Base-by-base conservation (phyloP, 331 rosid species). In the Malus hybrid region DNA sequence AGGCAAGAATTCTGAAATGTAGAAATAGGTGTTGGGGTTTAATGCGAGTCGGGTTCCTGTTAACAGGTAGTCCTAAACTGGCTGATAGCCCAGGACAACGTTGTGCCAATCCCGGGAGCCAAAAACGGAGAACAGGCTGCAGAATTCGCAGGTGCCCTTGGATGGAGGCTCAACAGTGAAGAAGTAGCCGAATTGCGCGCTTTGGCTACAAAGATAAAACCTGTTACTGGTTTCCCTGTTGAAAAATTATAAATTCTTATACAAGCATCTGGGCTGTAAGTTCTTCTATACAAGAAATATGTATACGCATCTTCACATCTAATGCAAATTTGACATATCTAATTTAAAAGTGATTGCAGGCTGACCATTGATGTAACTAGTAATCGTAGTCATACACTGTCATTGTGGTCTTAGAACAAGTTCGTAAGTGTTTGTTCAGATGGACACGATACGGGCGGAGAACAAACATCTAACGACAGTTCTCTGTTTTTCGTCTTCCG, bases 61-160 rank as follows among this genome's bases (percentile, higher is more conserved):
- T 42, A 18, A 65, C 80, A 93, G 98, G 97, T 93, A 27, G 90
- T 81, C 29, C 80, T 93, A 69, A 93, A 89, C 82, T 93, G 98
- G 98, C 65, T 90, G 54, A 85, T 86, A 76, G 89, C 91, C 28
- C 93, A 93, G 79, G 93, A 85, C 39, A 93, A 93, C 50, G 90
- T 93, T 11, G 88, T 93, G 83, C 98, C 97, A 22, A 90, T 93
- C 80, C 97, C 95, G 16, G 97, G 97, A 78, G 97, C 98, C 42
- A 93, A 93, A 87, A 89, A 86, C 55, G 84, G 85, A 56, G 87
- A 90, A 76, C 98, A 93, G 81, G 95, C 95, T 74, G 56, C 71
- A 66, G 95, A 93, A 82, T 90, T 93, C 56, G 82, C 46, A 3
- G 97, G 91, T 52, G 93, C 97, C 16, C 93, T 93, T 48, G 98